These are phyloP conservation scores for Oxyria digyna DNA, from an alignment of 148 eudicot genomes.

Conservation along the genomic window DNA sequence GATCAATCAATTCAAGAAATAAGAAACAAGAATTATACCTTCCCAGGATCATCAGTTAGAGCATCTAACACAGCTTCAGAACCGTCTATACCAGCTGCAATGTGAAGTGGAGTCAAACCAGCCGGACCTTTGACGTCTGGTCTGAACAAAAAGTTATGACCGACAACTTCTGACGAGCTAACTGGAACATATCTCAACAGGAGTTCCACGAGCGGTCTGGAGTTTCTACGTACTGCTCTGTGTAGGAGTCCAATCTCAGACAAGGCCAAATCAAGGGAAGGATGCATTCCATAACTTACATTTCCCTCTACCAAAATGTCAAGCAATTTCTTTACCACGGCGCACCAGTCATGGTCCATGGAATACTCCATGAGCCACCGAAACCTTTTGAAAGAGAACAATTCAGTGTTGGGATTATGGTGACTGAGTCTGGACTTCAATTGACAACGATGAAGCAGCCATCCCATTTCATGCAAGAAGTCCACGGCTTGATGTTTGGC, in stretches of 20 bases:
- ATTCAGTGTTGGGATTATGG: conserved; percentile 15
- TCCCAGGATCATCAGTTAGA: conserved; percentile 69
- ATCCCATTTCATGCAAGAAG: conserved; percentile 81
- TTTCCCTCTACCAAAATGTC: conserved; percentile 25
- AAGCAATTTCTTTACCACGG: conserved; percentile 46
- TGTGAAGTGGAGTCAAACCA: conserved; percentile 83
- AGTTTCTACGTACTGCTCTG: conserved; percentile 41
- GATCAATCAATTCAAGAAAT: not conserved
- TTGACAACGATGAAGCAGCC: conserved; percentile 71
- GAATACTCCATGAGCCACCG: conserved; percentile 52
- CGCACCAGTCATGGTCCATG: conserved; percentile 50
- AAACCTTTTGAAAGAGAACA: conserved; percentile 50
- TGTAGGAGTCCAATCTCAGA: conserved; percentile 43
- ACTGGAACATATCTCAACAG: conserved; percentile 23
- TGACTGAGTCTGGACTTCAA: conserved; percentile 42
- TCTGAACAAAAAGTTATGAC: conserved; percentile 30
- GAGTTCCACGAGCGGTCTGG: conserved; percentile 35
- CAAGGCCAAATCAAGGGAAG: conserved; percentile 26
- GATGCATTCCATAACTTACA: conserved; percentile 27
- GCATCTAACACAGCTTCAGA: conserved; percentile 66
- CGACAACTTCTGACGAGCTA: not conserved
- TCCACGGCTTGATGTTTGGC: conserved; percentile 49
- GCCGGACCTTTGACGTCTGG: conserved; percentile 76
- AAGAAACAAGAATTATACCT: conserved; percentile 22
- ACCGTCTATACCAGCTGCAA: conserved; percentile 67